Conservation (phyloP, 495 filamentous ascomycete species). For the Glarea lozoyensis region DNA sequence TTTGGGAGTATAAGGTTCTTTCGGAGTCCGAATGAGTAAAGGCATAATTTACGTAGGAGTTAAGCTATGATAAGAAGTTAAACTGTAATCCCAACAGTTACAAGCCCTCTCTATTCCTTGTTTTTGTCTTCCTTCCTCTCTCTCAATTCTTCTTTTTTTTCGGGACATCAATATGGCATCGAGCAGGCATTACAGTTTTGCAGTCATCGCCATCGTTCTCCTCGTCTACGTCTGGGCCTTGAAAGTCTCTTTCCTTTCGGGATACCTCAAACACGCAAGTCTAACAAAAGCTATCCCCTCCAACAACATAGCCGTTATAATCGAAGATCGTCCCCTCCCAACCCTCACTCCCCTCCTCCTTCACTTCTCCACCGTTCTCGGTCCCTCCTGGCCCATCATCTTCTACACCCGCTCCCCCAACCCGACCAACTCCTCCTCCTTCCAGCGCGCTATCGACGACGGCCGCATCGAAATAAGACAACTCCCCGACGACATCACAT, state of each 20-base stretch:
- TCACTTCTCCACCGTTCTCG: constrained; percentile 22
- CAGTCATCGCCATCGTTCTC: neutral
- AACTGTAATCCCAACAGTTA: no score
- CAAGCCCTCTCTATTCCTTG: no score
- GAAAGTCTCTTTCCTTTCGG: neutral
- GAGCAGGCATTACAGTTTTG: neutral
- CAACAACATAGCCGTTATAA: constrained; percentile 17
- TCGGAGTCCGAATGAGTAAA: no score
- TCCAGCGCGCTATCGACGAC: constrained; percentile 3
- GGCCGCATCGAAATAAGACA: neutral
- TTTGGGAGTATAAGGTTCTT: no score
- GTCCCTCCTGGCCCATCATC: constrained; percentile 19
- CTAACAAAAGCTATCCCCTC: neutral
- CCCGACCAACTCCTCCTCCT: neutral
- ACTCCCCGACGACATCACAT: neutral
- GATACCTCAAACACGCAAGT: neutral
- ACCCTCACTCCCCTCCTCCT: constrained; percentile 19
- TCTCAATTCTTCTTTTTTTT: no score
- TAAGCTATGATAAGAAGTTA: no score
- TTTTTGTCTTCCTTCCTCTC: no score
- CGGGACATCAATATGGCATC: no score
- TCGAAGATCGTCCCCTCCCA: constrained; percentile 12
- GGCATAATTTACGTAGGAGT: no score
- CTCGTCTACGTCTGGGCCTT: neutral
- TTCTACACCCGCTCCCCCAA: constrained; percentile 10